A percentile compares a stretch with the other conserved stretches of the same genome.
phyloP scores from a whole-genome alignment of 805 yeast genomes.

The Wickerhamomyces sydowiorum region DNA sequence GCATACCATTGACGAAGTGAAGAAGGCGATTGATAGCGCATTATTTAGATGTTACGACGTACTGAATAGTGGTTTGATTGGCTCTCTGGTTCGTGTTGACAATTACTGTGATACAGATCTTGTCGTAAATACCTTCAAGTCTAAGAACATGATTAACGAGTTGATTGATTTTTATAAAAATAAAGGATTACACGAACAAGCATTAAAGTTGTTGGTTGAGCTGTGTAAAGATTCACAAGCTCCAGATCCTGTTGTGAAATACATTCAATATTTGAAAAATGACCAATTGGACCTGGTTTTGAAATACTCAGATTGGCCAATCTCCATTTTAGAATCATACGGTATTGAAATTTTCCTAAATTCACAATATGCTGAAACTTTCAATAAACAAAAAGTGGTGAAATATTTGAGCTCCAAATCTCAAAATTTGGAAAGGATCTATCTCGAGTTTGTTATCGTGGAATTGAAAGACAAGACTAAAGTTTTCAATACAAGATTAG shows the following conservation, averaged over 20 bases:
- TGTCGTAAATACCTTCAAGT: constrained; percentile 49
- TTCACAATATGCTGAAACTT: constrained; percentile 50
- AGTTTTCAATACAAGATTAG: constrained; percentile 37
- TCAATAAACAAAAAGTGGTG: constrained; percentile 48
- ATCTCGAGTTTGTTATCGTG: constrained; percentile 46
- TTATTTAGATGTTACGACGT: constrained; percentile 69
- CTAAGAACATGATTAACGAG: constrained; percentile 51
- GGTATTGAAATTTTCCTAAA: constrained; percentile 56
- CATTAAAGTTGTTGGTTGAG: constrained; percentile 52
- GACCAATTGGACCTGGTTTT: constrained; percentile 49
- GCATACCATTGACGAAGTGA: constrained; percentile 30
- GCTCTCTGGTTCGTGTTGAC: constrained; percentile 72
- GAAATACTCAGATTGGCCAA: constrained; percentile 48
- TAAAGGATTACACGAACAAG: constrained; percentile 56
- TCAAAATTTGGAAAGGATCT: constrained; percentile 31
- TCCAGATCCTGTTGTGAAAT: constrained; percentile 32
- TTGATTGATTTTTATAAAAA: constrained; percentile 72
- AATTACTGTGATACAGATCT: constrained; percentile 66
- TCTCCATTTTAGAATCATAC: constrained; percentile 30
- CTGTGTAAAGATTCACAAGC: constrained; percentile 18
- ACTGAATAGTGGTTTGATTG: constrained; percentile 68
- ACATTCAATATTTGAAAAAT: constrained; percentile 49
- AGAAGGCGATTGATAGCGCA: constrained; percentile 62
- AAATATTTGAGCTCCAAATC: constrained; percentile 37
- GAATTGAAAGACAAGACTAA: constrained; percentile 31